Percentiles rank a stretch among this genome's conserved stretches.
These are phyloP conservation scores for Sporobolomyces roseus DNA, from an alignment of 768 basidiomycete species.

Conservation along the genomic window DNA sequence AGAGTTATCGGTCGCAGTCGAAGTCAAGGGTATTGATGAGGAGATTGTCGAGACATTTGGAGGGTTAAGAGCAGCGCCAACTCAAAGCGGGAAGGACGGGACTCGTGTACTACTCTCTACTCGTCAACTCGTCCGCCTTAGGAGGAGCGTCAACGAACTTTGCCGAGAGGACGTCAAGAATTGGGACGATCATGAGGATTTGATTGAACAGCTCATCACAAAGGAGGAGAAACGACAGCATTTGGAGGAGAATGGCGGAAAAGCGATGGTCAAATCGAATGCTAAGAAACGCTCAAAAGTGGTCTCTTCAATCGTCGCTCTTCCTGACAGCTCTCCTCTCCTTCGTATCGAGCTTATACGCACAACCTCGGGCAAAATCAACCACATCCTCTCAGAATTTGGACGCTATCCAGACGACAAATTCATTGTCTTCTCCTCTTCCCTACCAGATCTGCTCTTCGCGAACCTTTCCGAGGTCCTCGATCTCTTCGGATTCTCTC, in stretches of 20 bases:
- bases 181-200: conserved; percentile 40
- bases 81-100: background rate
- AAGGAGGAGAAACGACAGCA: conserved; percentile 13
- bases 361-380: conserved; percentile 31
- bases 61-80: conserved; percentile 15
- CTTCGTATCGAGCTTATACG: conserved; percentile 18
- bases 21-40: conserved; percentile 12
- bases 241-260: conserved; percentile 7
- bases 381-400: conserved; percentile 28
- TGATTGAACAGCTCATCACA: conserved; percentile 38
- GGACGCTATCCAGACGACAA: conserved; percentile 27
- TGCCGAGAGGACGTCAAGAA: conserved; percentile 10
- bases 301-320: conserved; percentile 8
- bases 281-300: conserved; percentile 21
- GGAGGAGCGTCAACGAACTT: conserved; percentile 22
- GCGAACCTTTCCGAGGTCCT: conserved; percentile 36
- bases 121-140: conserved; percentile 25
- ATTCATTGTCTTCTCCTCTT: conserved; percentile 36
- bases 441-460: conserved; percentile 27
- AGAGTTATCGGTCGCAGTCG: conserved; percentile 14
- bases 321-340: too few relatives aligned
- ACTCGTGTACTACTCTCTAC: conserved; percentile 16
- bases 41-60: conserved; percentile 30
- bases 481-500: conserved; percentile 33
- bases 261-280: background rate